phyloP scores from a whole-genome alignment of 805 yeast species.

The Cyberlindnera xylosilytica region DNA sequence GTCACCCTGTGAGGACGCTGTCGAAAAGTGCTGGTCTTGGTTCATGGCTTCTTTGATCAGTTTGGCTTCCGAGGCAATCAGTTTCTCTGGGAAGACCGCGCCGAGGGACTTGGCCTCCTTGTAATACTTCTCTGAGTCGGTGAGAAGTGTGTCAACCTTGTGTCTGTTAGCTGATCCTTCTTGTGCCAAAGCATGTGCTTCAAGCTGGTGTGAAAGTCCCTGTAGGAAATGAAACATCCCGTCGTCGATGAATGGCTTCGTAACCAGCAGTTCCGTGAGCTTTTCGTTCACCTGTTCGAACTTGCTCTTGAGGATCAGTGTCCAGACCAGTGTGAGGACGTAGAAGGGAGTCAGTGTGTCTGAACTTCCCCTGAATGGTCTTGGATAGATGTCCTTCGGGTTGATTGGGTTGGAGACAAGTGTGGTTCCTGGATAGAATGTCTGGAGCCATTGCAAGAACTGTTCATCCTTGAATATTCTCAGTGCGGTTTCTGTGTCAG shows the following conservation, averaged over 20 bases:
- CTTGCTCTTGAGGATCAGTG: constrained; percentile 17
- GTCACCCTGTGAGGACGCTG: too few relatives aligned
- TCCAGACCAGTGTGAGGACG: constrained; percentile 21
- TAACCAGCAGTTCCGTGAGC: constrained; percentile 15
- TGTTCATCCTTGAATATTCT: constrained; percentile 22
- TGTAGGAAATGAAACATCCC: constrained; percentile 25
- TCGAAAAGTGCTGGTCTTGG: too few relatives aligned
- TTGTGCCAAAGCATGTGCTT: constrained; percentile 12
- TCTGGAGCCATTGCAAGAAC: constrained; percentile 23
- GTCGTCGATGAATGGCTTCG: constrained; percentile 20
- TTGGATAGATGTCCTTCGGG: background rate
- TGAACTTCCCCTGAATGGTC: background rate
- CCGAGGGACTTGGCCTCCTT: constrained; percentile 15
- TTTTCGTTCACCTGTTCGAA: constrained; percentile 20
- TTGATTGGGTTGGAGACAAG: background rate
- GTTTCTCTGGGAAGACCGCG: constrained; percentile 19
- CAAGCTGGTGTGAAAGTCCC: constrained; percentile 24
- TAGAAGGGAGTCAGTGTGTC: background rate
- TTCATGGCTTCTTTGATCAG: constrained; percentile 7
- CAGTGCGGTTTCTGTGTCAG: background rate
- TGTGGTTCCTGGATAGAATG: constrained; percentile 7
- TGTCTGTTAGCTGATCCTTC: constrained; percentile 5
- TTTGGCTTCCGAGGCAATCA: constrained; percentile 16
- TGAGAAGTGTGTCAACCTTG: constrained; percentile 14
- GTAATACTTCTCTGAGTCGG: constrained; percentile 13